Conservation (phyloP, 129 eudicot genomes). For the Daucus carota region DNA sequence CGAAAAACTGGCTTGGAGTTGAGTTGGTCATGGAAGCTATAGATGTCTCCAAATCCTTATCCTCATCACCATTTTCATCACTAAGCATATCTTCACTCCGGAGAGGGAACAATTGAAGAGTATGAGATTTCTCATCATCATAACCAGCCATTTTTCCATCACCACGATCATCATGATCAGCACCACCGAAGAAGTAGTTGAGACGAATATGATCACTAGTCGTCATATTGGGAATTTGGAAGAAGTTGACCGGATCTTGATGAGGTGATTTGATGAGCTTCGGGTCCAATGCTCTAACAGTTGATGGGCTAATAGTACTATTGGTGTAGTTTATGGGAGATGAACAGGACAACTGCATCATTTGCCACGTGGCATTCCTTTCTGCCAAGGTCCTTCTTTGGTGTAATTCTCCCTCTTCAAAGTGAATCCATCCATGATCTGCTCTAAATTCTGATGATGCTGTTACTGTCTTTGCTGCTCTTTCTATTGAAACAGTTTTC, state of each 20-base stretch:
- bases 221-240: not conserved
- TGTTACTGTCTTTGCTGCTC: slow-evolving; percentile 32
- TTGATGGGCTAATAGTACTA: slow-evolving; percentile 12
- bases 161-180: not conserved
- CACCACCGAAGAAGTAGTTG: not conserved
- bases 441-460: slow-evolving; percentile 5
- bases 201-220: not conserved
- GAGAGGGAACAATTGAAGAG: slow-evolving; percentile 58
- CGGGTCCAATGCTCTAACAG: slow-evolving; percentile 5
- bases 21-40: slow-evolving; percentile 12
- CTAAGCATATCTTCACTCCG: not conserved
- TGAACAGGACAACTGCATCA: slow-evolving; percentile 28
- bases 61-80: not conserved
- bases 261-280: slow-evolving; percentile 6
- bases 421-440: slow-evolving; percentile 38
- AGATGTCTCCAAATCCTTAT: slow-evolving; percentile 15
- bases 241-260: slow-evolving; percentile 6
- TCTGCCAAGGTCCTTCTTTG: slow-evolving; percentile 26
- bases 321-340: slow-evolving; percentile 13
- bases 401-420: slow-evolving; percentile 32
- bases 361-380: slow-evolving; percentile 67
- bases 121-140: slow-evolving; percentile 23
- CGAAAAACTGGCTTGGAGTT: slow-evolving; percentile 37
- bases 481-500: slow-evolving; percentile 31
- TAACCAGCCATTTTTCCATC: not conserved